phyloP scores from a whole-genome alignment of 345 rosid species.

The Moringa oleifera region DNA sequence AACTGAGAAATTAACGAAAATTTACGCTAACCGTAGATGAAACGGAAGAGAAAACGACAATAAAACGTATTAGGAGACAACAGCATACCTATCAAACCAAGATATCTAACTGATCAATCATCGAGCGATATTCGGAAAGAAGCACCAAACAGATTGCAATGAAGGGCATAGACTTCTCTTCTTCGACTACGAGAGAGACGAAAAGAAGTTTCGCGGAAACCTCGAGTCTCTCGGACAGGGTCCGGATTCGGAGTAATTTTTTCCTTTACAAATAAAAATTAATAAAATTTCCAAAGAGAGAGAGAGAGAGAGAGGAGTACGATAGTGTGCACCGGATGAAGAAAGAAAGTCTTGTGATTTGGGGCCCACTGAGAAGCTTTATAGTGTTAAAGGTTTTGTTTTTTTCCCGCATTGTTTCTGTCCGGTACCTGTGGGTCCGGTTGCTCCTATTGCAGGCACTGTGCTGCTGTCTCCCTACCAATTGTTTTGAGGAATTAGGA shows the following conservation, averaged over 20 bases:
- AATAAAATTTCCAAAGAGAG: no score
- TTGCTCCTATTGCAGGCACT: no score
- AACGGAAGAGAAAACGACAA: neutral
- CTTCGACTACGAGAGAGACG: conserved; percentile 21
- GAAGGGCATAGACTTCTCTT: neutral
- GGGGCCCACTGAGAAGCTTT: neutral
- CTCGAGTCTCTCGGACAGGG: neutral
- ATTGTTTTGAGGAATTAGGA: no score
- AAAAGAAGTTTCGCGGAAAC: conserved; percentile 15
- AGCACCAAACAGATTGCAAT: neutral
- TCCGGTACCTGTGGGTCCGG: no score
- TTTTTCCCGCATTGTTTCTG: no score
- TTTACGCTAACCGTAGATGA: neutral
- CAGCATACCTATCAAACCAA: neutral
- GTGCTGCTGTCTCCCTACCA: no score
- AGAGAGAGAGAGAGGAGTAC: neutral
- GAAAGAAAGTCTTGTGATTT: neutral
- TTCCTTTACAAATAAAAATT: no score
- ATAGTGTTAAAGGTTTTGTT: neutral
- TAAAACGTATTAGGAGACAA: neutral
- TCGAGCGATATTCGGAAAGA: neutral
- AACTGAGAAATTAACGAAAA: neutral
- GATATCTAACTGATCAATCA: neutral
- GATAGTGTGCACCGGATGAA: neutral
- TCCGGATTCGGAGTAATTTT: neutral